These are phyloP conservation scores for Aspergillus caelatus DNA, from an alignment of 2,329 filamentous ascomycete species.

Conservation along the genomic window DNA sequence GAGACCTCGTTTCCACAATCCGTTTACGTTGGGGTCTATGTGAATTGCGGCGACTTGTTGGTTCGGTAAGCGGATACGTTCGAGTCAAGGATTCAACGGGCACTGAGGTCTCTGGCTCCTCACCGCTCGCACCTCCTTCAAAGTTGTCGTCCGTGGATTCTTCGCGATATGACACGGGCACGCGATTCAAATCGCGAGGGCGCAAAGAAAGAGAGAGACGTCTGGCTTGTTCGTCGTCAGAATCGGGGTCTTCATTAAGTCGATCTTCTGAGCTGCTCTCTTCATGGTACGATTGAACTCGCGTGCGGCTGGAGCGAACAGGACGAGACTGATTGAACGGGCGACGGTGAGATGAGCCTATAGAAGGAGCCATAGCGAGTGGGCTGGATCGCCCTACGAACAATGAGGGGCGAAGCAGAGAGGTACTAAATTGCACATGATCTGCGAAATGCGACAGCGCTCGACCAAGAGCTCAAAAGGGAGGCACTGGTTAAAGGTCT, in stretches of 20 bases:
- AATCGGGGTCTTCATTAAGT: conserved; percentile 17
- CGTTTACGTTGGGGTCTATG: conserved; percentile 20
- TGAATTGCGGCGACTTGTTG: conserved; percentile 9
- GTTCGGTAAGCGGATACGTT: conserved; percentile 15
- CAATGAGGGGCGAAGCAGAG: conserved; percentile 12
- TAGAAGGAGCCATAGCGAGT: conserved; percentile 33
- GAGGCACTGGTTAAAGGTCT: background rate
- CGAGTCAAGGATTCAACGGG: conserved; percentile 13
- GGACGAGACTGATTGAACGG: conserved; percentile 33
- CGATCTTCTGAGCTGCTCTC: conserved; percentile 37
- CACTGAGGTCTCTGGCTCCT: conserved; percentile 12
- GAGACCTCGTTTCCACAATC: conserved; percentile 21
- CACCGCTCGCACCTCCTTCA: conserved; percentile 17
- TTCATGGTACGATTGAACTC: conserved; percentile 43
- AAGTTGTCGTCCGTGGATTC: conserved; percentile 36
- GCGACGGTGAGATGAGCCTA: conserved; percentile 24
- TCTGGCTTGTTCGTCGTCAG: conserved; percentile 16
- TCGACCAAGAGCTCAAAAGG: background rate
- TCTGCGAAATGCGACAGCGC: conserved; percentile 12
- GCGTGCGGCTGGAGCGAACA: conserved; percentile 38
- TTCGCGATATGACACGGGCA: conserved; percentile 37
- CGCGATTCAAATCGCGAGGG: conserved; percentile 31
- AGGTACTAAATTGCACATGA: conserved; percentile 21
- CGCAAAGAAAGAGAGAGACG: conserved; percentile 33
- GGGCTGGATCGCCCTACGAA: conserved; percentile 15